Percentiles rank a stretch among this genome's conserved stretches.
These are phyloP conservation scores for Crucibulum laeve DNA, from an alignment of 768 basidiomycete genomes.

Conservation along the genomic window DNA sequence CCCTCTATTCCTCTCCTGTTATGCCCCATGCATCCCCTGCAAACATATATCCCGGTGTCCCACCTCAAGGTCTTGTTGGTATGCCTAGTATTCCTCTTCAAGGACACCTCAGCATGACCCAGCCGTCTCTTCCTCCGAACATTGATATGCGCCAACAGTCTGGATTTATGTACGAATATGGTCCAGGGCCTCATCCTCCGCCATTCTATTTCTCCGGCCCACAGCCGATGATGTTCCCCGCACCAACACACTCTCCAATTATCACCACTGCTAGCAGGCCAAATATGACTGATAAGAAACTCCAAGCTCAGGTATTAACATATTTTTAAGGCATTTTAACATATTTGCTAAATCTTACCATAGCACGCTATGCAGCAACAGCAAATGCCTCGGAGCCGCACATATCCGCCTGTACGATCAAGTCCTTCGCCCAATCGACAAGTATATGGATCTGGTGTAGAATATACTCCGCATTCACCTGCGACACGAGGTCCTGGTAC, in stretches of 20 bases:
- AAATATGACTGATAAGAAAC: not conserved
- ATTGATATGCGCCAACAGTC: constrained; percentile 5
- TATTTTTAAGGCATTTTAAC: constrained; percentile 18
- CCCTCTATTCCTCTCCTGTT: not conserved
- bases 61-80: not conserved
- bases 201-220: constrained; percentile 7
- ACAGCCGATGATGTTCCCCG: constrained; percentile 2
- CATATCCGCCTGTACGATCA: too few relatives aligned
- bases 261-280: not conserved
- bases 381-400: too few relatives aligned
- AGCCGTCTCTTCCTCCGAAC: constrained; percentile 2
- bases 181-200: constrained; percentile 3
- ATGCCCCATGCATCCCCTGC: not conserved
- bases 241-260: not conserved
- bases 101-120: constrained; percentile 1
- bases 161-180: constrained; percentile 7
- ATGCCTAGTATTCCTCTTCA: constrained; percentile 1
- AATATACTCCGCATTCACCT: too few relatives aligned
- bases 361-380: too few relatives aligned
- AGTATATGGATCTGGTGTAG: too few relatives aligned
- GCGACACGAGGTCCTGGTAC: not conserved
- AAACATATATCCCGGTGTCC: not conserved
- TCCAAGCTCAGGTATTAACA: constrained; percentile 10
- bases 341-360: constrained; percentile 22
- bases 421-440: too few relatives aligned